Conservation (phyloP, 352 stramenopile genomes). For the Phytophthora uliginosa region DNA sequence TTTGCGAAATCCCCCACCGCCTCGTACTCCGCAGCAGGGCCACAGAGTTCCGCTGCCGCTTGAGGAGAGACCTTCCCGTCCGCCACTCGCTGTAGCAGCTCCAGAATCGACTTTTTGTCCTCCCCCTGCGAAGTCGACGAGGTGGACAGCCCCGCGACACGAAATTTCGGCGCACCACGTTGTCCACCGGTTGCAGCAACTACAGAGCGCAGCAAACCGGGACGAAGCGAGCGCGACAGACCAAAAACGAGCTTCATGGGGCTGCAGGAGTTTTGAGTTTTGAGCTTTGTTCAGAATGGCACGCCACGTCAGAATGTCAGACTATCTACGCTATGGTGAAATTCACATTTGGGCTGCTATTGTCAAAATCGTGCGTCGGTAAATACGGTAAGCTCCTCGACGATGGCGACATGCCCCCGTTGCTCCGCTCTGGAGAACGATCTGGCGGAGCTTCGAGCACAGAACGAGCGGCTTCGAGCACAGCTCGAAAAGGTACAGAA, state of each 20-base stretch:
- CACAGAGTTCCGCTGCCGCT: slow-evolving; percentile 39
- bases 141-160: slow-evolving; percentile 20
- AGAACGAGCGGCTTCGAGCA: slow-evolving; percentile 39
- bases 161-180: not conserved
- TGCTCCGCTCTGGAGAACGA: slow-evolving; percentile 39
- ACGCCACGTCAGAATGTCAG: slow-evolving; percentile 33
- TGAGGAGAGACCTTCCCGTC: slow-evolving; percentile 53
- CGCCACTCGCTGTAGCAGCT: slow-evolving; percentile 69
- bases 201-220: slow-evolving; percentile 16
- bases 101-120: slow-evolving; percentile 44
- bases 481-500: slow-evolving; percentile 18
- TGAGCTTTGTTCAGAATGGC: slow-evolving; percentile 11
- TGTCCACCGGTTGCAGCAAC: slow-evolving; percentile 1
- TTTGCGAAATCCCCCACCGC: slow-evolving; percentile 70
- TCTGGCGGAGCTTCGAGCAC: slow-evolving; percentile 32
- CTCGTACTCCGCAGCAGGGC: slow-evolving; percentile 52
- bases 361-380: slow-evolving; percentile 16
- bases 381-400: slow-evolving; percentile 6
- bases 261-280: not conserved
- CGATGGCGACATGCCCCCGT: slow-evolving; percentile 24
- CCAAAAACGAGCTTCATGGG: slow-evolving; percentile 23
- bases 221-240: slow-evolving; percentile 10
- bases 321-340: slow-evolving; percentile 22
- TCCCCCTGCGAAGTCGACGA: slow-evolving; percentile 18
- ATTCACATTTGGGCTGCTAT: slow-evolving; percentile 10